These are phyloP conservation scores for Melanogaster broomeanus DNA, from an alignment of 768 basidiomycete genomes.

Conservation along the genomic window DNA sequence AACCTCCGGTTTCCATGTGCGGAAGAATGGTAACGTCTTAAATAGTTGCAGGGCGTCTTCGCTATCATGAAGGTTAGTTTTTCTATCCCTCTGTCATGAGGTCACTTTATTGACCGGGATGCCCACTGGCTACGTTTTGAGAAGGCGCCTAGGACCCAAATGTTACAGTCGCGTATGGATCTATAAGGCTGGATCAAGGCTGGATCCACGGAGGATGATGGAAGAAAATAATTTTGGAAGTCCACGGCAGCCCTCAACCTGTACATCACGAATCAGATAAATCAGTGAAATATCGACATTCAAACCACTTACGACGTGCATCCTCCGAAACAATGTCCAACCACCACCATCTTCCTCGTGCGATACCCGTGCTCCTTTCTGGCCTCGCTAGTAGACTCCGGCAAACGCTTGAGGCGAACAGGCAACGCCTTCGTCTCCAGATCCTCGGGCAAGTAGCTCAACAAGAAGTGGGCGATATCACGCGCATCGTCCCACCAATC, in stretches of 20 bases:
- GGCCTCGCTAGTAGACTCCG: slow-evolving; percentile 38
- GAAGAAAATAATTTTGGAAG: slow-evolving; percentile 64
- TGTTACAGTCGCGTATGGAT: neutral
- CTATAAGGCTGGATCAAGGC: slow-evolving; percentile 45
- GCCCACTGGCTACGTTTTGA: slow-evolving; percentile 63
- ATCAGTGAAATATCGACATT: no score
- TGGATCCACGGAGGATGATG: slow-evolving; percentile 78
- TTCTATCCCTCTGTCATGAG: neutral
- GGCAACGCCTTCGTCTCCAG: slow-evolving; percentile 43
- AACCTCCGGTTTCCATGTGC: slow-evolving; percentile 64
- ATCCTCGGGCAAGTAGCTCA: slow-evolving; percentile 60
- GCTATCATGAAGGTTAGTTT: slow-evolving; percentile 34
- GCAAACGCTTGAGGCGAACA: slow-evolving; percentile 52
- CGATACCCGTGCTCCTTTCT: slow-evolving; percentile 51
- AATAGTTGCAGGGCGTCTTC: slow-evolving; percentile 60
- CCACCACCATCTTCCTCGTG: slow-evolving; percentile 56
- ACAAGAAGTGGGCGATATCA: slow-evolving; percentile 77
- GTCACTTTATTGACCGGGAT: slow-evolving; percentile 45
- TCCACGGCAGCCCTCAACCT: slow-evolving; percentile 68
- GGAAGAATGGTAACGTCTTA: slow-evolving; percentile 62
- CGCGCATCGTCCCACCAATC: slow-evolving; percentile 80
- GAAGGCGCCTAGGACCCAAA: slow-evolving; percentile 46
- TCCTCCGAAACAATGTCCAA: slow-evolving; percentile 88
- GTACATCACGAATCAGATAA: slow-evolving; percentile 1
- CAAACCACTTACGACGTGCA: slow-evolving; percentile 60